These are phyloP conservation scores for Chaetoscypha palmicola DNA, from an alignment of 2,329 filamentous ascomycete genomes.

Conservation along the genomic window DNA sequence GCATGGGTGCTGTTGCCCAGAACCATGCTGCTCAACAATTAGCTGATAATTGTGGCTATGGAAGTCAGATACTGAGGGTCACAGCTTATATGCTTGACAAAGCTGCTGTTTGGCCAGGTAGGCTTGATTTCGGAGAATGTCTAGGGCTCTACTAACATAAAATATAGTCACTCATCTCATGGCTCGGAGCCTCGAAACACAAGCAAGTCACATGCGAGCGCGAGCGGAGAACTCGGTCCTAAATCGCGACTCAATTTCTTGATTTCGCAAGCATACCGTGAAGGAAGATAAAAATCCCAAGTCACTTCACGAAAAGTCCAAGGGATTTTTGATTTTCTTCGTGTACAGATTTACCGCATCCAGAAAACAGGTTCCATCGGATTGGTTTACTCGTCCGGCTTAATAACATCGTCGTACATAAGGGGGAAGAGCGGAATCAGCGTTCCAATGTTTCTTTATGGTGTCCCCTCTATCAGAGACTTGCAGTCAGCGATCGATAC, in stretches of 20 bases:
- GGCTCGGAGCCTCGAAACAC: constrained; percentile 57
- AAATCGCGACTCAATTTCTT: constrained; percentile 25
- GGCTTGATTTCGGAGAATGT: constrained; percentile 30
- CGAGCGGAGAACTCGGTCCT: constrained; percentile 40
- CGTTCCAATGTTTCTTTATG: too few relatives aligned
- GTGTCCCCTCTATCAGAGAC: too few relatives aligned
- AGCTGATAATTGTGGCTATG: constrained; percentile 65
- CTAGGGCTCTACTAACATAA: constrained; percentile 23
- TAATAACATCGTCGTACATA: too few relatives aligned
- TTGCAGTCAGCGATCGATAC: too few relatives aligned
- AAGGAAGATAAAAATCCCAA: too few relatives aligned
- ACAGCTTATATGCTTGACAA: constrained; percentile 84
- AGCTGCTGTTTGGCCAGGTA: constrained; percentile 87
- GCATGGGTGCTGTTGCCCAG: constrained; percentile 45
- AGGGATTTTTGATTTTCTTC: too few relatives aligned
- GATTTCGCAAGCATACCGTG: too few relatives aligned
- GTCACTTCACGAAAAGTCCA: too few relatives aligned
- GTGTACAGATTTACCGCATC: too few relatives aligned
- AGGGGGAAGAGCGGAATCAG: too few relatives aligned
- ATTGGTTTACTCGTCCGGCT: too few relatives aligned
- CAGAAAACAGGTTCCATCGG: too few relatives aligned
- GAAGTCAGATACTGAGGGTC: constrained; percentile 74
- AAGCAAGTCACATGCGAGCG: constrained; percentile 56
- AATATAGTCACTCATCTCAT: constrained; percentile 63
- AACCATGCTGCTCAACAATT: constrained; percentile 44